These are phyloP conservation scores for Hemisphaericaspora xylofermentans DNA, from an alignment of 1,139 yeast species.

Conservation along the genomic window DNA sequence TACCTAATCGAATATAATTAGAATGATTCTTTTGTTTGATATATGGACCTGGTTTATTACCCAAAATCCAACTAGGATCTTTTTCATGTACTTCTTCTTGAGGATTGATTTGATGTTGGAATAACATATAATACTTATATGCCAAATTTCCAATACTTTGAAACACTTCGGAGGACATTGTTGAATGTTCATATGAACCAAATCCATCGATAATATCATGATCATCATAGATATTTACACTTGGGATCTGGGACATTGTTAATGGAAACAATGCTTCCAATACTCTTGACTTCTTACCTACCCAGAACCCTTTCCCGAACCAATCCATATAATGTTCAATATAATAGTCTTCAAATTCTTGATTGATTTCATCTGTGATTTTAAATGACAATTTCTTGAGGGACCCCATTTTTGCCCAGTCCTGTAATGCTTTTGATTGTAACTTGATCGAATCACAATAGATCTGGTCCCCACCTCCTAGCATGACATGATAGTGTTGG, in stretches of 20 bases:
- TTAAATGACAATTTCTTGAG: constrained; percentile 35
- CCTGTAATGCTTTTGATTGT: constrained; percentile 50
- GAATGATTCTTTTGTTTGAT: constrained; percentile 68
- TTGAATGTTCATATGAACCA: constrained; percentile 77
- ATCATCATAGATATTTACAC: constrained; percentile 81
- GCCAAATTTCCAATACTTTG: constrained; percentile 73
- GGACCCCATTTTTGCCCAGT: constrained; percentile 63
- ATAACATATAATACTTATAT: constrained; percentile 81
- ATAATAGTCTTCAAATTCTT: constrained; percentile 64
- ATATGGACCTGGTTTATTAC: constrained; percentile 58
- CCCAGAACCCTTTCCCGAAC: constrained; percentile 90
- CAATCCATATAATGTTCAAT: constrained; percentile 74
- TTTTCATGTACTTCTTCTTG: constrained; percentile 37
- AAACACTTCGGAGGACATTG: constrained; percentile 73
- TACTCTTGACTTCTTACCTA: constrained; percentile 63
- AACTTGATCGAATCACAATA: constrained; percentile 81
- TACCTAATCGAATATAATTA: constrained; percentile 70
- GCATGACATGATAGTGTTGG: constrained; percentile 84
- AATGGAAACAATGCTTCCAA: constrained; percentile 67
- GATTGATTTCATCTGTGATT: constrained; percentile 46
- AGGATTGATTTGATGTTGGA: constrained; percentile 77
- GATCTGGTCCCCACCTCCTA: constrained; percentile 97
- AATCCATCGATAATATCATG: constrained; percentile 96
- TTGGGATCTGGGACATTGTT: constrained; percentile 81
- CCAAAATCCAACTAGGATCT: constrained; percentile 62